Evolutionary conservation across 2,329 filamentous ascomycete genomes (phyloP), one percentile per base, ranked within the genome.

Genomic region (Sporothrix pseudoabietina): DNA sequence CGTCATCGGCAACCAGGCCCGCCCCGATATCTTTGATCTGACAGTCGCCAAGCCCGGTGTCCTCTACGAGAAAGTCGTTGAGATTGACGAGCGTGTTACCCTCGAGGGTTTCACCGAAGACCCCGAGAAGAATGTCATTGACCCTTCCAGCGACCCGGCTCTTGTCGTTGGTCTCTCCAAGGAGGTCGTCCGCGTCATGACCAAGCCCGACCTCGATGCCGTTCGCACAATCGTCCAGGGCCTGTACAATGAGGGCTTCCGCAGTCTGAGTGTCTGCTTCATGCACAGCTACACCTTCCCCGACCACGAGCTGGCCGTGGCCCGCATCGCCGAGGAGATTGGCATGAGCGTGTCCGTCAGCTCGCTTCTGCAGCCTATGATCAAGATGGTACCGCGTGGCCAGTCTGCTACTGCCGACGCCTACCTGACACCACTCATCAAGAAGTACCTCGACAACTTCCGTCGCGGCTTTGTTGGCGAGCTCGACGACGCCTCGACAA

Each of bases 21-120:
- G 94, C 65, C 94, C 94, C 19, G 91, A 91, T 80, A 97, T 98
- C 77, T 98, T 98, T 79, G 94, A 97, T 79, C 85, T 98, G 57
- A 92, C 92, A 19, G 97, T 97, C 77, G 86, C 87, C 76, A 94
- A 95, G 79, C 94, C 94, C 0, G 93, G 97, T 77, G 92, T 96
- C 4, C 84, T 98, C 4, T 97, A 97, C 79, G 90, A 94, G 78
- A 86, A 85, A 59, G 94, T 97, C 0, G 85, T 97, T 19, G 94
- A 98, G 83, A 87, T 98, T 54, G 91, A 96, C 74, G 94, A 98
- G 85, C 86, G 94, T 49, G 94, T 97, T 3, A 97, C 94, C 0
- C 83, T 97, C 14, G 94, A 97, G 80, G 94, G 97, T 79, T 97
- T 70, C 57, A 61, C 70, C 9, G 70, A 70, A 49, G 65, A 74